A percentile compares a stretch with the other conserved stretches of the same genome.
phyloP scores from a whole-genome alignment of 805 yeast genomes.

The Kodamaea laetipori region DNA sequence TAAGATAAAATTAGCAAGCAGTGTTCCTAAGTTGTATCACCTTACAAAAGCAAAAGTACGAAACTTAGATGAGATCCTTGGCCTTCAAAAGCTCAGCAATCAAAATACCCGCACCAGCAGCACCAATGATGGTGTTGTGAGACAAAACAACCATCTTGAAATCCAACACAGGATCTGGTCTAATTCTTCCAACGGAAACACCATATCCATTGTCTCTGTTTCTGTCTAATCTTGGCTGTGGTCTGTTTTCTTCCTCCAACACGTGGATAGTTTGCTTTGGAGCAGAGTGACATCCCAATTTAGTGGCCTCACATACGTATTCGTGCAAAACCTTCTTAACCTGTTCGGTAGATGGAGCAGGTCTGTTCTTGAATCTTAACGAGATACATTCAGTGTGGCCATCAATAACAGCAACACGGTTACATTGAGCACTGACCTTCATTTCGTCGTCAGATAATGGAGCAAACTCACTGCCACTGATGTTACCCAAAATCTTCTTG shows the following conservation, averaged over 20 bases:
- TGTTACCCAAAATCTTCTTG: conserved; percentile 81
- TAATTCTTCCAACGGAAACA: conserved; percentile 90
- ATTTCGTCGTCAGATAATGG: conserved; percentile 67
- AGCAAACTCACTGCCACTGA: conserved; percentile 58
- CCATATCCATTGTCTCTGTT: conserved; percentile 93
- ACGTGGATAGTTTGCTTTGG: conserved; percentile 92
- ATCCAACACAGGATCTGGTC: conserved; percentile 92
- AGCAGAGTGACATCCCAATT: conserved; percentile 84
- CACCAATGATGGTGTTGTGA: conserved; percentile 96
- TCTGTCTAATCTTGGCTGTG: conserved; percentile 97
- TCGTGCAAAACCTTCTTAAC: conserved; percentile 69
- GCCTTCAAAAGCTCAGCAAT: conserved; percentile 89
- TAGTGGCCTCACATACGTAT: conserved; percentile 81
- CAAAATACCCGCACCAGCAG: conserved; percentile 97
- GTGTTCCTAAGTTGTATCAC: too few species aligned
- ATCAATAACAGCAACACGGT: conserved; percentile 94
- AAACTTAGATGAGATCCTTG: conserved; percentile 67
- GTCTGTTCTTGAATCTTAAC: conserved; percentile 75
- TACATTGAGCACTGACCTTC: conserved; percentile 93
- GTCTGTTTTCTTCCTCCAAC: conserved; percentile 88
- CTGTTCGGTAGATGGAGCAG: conserved; percentile 82
- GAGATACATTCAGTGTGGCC: conserved; percentile 98
- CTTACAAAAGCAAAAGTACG: too few species aligned
- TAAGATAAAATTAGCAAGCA: too few species aligned
- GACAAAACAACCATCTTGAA: conserved; percentile 96